Conservation (phyloP, 1,284 basidiomycete species). For the Abortiporus biennis region DNA sequence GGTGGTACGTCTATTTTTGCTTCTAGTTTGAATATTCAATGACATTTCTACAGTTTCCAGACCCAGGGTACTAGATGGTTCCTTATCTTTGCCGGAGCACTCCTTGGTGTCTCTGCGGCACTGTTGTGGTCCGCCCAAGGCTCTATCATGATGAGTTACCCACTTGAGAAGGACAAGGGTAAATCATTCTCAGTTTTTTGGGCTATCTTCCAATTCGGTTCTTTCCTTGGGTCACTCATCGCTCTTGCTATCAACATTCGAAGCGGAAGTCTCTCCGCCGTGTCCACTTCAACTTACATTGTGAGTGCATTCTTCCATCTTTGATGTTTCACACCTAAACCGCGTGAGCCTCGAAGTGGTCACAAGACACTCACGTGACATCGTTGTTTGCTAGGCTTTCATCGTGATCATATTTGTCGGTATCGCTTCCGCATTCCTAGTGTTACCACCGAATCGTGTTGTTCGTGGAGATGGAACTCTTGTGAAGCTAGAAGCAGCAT, state of each 20-base stretch:
- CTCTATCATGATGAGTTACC: conserved; percentile 51
- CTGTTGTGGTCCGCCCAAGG: conserved; percentile 58
- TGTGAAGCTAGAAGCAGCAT: conserved; percentile 29
- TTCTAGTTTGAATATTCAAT: neutral
- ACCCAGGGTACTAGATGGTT: conserved; percentile 34
- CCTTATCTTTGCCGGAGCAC: conserved; percentile 47
- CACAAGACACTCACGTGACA: neutral
- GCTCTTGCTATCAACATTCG: conserved; percentile 39
- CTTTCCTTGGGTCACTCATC: conserved; percentile 44
- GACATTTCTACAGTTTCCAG: conserved; percentile 22
- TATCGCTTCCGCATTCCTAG: conserved; percentile 29
- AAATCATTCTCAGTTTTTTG: conserved; percentile 43
- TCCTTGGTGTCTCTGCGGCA: conserved; percentile 54
- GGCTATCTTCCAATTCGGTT: conserved; percentile 50
- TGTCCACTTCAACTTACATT: conserved; percentile 35
- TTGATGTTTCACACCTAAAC: neutral
- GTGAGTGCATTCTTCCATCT: conserved; percentile 11
- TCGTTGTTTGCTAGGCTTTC: conserved; percentile 25
- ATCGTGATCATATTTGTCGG: conserved; percentile 35
- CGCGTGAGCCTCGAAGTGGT: neutral
- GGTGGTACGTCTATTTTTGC: conserved; percentile 25
- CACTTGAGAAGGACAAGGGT: conserved; percentile 50
- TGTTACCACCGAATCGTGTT: conserved; percentile 32
- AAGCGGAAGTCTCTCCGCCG: conserved; percentile 23
- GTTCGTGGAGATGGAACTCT: conserved; percentile 33